These are phyloP conservation scores for Periconia digitata DNA, from an alignment of 2,329 filamentous ascomycete species.

Conservation along the genomic window DNA sequence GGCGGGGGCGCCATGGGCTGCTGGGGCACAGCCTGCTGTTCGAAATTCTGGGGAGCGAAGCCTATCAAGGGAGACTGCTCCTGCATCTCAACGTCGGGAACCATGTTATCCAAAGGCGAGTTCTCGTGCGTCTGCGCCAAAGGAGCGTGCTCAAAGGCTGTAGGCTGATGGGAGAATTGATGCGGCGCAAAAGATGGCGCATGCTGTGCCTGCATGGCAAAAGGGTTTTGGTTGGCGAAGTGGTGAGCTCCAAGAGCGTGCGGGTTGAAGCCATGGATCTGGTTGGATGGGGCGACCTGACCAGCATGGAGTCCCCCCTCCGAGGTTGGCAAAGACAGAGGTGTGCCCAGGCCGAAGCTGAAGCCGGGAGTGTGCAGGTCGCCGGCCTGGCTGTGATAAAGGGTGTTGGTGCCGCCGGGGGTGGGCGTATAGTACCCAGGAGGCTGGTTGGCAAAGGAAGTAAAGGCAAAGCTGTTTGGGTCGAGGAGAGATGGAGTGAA, in stretches of 20 bases:
- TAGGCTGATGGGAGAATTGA: slow-evolving; percentile 77
- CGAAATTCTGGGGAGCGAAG: slow-evolving; percentile 54
- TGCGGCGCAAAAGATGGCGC: slow-evolving; percentile 69
- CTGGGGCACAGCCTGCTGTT: slow-evolving; percentile 50
- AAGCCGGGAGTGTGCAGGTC: slow-evolving; percentile 84
- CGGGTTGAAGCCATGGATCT: slow-evolving; percentile 68
- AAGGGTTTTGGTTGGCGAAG: slow-evolving; percentile 70
- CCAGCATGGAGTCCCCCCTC: slow-evolving; percentile 65
- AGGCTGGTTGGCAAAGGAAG: slow-evolving; percentile 75
- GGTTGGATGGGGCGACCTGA: slow-evolving; percentile 46
- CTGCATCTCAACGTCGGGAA: slow-evolving; percentile 61
- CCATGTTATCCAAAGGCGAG: slow-evolving; percentile 62
- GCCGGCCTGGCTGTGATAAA: slow-evolving; percentile 81
- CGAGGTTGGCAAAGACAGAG: slow-evolving; percentile 77
- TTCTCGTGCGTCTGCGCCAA: slow-evolving; percentile 70
- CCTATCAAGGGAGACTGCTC: slow-evolving; percentile 62
- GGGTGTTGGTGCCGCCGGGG: slow-evolving; percentile 74
- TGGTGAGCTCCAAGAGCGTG: slow-evolving; percentile 42
- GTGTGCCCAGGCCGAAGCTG: slow-evolving; percentile 74
- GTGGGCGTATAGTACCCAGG: slow-evolving; percentile 88
- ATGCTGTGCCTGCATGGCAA: slow-evolving; percentile 56
- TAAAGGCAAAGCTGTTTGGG: slow-evolving; percentile 79
- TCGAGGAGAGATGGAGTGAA: slow-evolving; percentile 90
- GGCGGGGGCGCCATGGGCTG: slow-evolving; percentile 39
- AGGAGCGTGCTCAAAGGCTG: slow-evolving; percentile 67